These are phyloP conservation scores for Syncephalastrum monosporum DNA, from an alignment of 371 early-diverging fungal species.

Conservation along the genomic window DNA sequence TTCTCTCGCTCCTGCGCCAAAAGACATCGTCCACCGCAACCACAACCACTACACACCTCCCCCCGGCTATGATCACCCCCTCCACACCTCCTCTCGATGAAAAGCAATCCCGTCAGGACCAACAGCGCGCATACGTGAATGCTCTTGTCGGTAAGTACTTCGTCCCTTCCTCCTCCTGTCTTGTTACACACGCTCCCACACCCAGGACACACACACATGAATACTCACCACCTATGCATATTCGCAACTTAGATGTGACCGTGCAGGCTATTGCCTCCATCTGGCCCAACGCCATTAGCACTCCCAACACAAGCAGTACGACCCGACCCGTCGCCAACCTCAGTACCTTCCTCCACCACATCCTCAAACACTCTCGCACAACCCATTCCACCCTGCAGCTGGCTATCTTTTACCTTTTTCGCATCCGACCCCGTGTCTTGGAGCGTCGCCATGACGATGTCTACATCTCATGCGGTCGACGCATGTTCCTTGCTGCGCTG, in stretches of 20 bases:
- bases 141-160: conserved; percentile 42
- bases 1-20: conserved; percentile 21
- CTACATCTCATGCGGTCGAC: conserved; percentile 64
- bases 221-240: conserved; percentile 3
- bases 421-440: conserved; percentile 48
- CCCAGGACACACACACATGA: conserved; percentile 7
- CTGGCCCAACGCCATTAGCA: conserved; percentile 45
- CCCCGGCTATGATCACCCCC: neutral
- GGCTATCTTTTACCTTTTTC: conserved; percentile 70
- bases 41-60: conserved; percentile 5
- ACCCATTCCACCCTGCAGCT: conserved; percentile 81
- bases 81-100: conserved; percentile 3
- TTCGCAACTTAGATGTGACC: conserved; percentile 33
- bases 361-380: conserved; percentile 74
- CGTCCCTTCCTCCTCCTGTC: neutral
- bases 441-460: conserved; percentile 32
- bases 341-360: conserved; percentile 70
- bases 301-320: conserved; percentile 29
- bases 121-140: conserved; percentile 40
- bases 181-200: neutral
- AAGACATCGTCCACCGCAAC: conserved; percentile 19
- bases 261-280: conserved; percentile 60
- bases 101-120: conserved; percentile 16
- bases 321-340: conserved; percentile 61
- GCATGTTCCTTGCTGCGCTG: conserved; percentile 80